A percentile compares a stretch with the other conserved stretches of the same genome.
These are phyloP conservation scores for Cryphonectria carpinicola DNA, from an alignment of 2,329 filamentous ascomycete species.

Conservation along the genomic window DNA sequence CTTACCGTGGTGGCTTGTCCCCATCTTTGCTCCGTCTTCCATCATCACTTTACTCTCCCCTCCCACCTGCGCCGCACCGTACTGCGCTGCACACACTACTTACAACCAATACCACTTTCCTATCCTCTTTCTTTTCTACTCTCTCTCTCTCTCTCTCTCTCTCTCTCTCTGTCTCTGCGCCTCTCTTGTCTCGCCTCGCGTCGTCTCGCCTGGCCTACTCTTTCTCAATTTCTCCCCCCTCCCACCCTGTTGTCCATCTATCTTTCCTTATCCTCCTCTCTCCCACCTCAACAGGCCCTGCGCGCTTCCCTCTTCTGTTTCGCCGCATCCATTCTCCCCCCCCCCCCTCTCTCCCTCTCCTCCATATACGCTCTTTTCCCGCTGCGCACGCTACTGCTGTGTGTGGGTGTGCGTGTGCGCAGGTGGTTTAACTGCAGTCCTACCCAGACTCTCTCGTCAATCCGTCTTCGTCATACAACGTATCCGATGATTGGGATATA, in stretches of 20 bases:
- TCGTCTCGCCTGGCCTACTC: neutral
- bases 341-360: slow-evolving; percentile 11
- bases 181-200: neutral
- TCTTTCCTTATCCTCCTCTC: slow-evolving; percentile 7
- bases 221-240: neutral
- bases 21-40: slow-evolving; percentile 4
- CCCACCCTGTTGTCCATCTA: slow-evolving; percentile 8
- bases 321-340: slow-evolving; percentile 8
- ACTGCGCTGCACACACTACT: slow-evolving; percentile 2
- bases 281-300: slow-evolving; percentile 7
- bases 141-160: neutral
- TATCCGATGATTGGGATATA: slow-evolving; percentile 19
- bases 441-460: neutral
- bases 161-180: neutral
- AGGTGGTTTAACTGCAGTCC: neutral
- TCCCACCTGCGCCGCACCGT: slow-evolving; percentile 2
- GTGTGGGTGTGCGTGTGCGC: slow-evolving; percentile 3
- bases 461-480: slow-evolving; percentile 1
- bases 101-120: slow-evolving; percentile 15
- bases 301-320: slow-evolving; percentile 14
- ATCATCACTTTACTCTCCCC: neutral
- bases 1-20: neutral
- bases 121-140: slow-evolving; percentile 7
- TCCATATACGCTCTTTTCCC: slow-evolving; percentile 27
- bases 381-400: slow-evolving; percentile 18